Percentiles rank a stretch among this genome's conserved stretches.
Evolutionary conservation across 768 basidiomycete species (phyloP).

Genomic region (Termitomyces bulborhizus): DNA sequence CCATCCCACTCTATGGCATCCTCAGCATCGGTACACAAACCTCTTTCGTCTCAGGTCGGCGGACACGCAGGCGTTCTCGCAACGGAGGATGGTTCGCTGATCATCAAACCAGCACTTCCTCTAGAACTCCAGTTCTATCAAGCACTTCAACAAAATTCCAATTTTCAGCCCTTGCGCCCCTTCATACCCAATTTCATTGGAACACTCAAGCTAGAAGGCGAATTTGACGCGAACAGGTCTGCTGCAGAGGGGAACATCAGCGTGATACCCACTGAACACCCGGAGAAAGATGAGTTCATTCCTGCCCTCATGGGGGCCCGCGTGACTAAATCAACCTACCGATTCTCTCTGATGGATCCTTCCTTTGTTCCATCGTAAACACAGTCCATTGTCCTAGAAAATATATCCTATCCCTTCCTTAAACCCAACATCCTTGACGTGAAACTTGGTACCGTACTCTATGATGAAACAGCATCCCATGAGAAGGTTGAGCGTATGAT

Average conservation of each 20-base stretch:
- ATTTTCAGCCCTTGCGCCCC: conserved; percentile 38
- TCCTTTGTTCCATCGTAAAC: conserved; percentile 1
- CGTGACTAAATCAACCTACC: not conserved
- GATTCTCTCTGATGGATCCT: not conserved
- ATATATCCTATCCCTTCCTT: conserved; percentile 64
- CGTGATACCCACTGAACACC: conserved; percentile 8
- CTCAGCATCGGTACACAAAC: conserved; percentile 5
- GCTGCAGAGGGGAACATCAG: conserved; percentile 10
- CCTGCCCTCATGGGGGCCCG: not conserved
- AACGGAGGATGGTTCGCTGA: conserved; percentile 66
- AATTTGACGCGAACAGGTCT: conserved; percentile 32
- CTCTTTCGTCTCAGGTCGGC: conserved; percentile 50
- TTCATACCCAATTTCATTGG: conserved; percentile 79
- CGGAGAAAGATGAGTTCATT: conserved; percentile 17
- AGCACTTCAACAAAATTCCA: conserved; percentile 32
- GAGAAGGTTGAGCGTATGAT: conserved; percentile 82
- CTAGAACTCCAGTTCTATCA: conserved; percentile 73
- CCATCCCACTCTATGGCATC: not conserved
- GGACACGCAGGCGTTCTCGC: conserved; percentile 74
- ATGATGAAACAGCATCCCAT: conserved; percentile 55
- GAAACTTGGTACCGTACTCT: conserved; percentile 90
- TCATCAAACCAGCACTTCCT: conserved; percentile 71
- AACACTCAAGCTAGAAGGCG: conserved; percentile 66
- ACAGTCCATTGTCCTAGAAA: conserved; percentile 84
- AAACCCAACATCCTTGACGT: conserved; percentile 88